Base-by-base conservation (phyloP, 208 protist species). In the Borovskyia barvae region DNA sequence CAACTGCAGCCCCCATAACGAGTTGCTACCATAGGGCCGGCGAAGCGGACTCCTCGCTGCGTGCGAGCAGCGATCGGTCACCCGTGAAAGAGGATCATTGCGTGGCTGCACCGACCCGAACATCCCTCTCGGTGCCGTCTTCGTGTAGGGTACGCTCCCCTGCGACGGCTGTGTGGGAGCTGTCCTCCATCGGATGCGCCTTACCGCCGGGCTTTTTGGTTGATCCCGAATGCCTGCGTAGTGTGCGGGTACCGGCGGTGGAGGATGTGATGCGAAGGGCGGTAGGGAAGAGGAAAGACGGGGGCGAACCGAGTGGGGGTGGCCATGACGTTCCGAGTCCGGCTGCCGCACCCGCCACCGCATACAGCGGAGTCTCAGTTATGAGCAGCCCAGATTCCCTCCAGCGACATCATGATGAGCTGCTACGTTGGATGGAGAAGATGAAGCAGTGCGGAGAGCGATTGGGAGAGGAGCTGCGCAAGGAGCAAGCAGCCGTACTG, bases 391-490 rank as follows among this genome's bases (percentile, higher is more conserved):
- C n/a, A n/a, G n/a, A n/a, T n/a, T n/a, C n/a, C n/a, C n/a, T n/a
- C n/a, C n/a, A n/a, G n/a, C n/a, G n/a, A n/a, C n/a, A n/a, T n/a
- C n/a, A 71, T 32, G 41, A 52, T 32, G 71, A 86, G 36, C 45
- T 93, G 7, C 43, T 77, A 51, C 32, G 37, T 17, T 93, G 86
- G 86, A 74, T 80, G 46, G 63, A 87, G 17, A 66, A 54, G 26
- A 90, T 93, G 86, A 82, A 83, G 30, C 51, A 15, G n/a, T 63
- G 82, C 46, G 86, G 86, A 0, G 59, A 80, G 19, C 48, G 35
- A 0, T 62, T 93, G 3, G 50, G 69, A 1, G 62, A 57, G 25
- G 9, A 15, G 12, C 51, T 69, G 46, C 63, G 86, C 9, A 60
- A 72, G 43, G 56, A 73, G 24, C 86, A 93, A 43, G 86, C 86